Percentiles rank a stretch among this genome's conserved stretches.
Evolutionary conservation across 495 filamentous ascomycete species (phyloP).

Genomic region (Penicillium arizonense): DNA sequence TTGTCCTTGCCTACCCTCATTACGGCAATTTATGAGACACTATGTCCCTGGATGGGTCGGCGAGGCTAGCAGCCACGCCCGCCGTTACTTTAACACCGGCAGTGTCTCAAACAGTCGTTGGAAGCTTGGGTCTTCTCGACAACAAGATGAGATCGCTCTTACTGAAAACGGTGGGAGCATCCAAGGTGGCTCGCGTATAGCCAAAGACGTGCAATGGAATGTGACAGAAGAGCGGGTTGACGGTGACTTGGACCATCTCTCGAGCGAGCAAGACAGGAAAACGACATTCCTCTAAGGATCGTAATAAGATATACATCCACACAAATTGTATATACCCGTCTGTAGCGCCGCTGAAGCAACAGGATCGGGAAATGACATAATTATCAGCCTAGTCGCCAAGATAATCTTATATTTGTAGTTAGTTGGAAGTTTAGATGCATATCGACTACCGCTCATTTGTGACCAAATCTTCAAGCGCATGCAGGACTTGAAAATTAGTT

Average conservation of each 20-base stretch:
- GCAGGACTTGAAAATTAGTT: no score
- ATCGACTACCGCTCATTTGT: no score
- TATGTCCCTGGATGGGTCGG: constrained; percentile 21
- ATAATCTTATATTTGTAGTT: no score
- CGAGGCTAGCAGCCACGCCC: constrained; percentile 1
- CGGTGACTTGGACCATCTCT: background rate
- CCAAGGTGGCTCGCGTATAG: constrained; percentile 1
- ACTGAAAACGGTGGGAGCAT: constrained; percentile 6
- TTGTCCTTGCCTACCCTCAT: constrained; percentile 21
- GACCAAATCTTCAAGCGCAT: no score
- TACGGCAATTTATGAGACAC: constrained; percentile 23
- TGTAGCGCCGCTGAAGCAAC: no score
- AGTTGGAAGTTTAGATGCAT: no score
- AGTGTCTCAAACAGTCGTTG: constrained; percentile 7
- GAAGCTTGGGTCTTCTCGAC: constrained; percentile 11
- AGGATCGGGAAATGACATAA: no score
- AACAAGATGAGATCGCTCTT: constrained; percentile 18
- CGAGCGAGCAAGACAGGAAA: no score
- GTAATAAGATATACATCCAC: no score
- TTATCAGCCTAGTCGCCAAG: no score
- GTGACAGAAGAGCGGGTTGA: constrained; percentile 10
- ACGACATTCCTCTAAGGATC: background rate
- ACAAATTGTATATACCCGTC: no score
- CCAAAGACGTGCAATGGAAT: constrained; percentile 12
- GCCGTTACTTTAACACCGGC: background rate